phyloP scores from a whole-genome alignment of 352 stramenopile genomes.

The Pythium dissimile region DNA sequence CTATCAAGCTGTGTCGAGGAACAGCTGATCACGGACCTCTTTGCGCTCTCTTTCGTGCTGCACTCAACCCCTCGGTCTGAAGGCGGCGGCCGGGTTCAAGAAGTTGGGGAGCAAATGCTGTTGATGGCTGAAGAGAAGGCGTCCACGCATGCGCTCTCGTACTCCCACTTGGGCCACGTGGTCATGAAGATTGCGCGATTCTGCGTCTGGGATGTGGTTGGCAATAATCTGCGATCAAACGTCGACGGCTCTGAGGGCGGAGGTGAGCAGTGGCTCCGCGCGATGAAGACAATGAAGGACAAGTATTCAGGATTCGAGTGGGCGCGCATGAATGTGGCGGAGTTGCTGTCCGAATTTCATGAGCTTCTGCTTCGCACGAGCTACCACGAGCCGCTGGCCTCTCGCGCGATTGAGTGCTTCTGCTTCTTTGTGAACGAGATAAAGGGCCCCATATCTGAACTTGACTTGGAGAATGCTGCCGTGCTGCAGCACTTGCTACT shows the following conservation, averaged over 20 bases:
- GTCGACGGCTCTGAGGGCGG: background rate
- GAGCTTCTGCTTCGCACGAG: conserved; percentile 43
- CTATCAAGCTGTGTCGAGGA: conserved; percentile 29
- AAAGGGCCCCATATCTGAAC: conserved; percentile 31
- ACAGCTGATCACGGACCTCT: conserved; percentile 67
- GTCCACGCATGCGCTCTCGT: conserved; percentile 32
- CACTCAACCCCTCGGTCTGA: conserved; percentile 10
- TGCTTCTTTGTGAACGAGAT: conserved; percentile 54
- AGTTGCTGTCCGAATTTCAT: conserved; percentile 60
- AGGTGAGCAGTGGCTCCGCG: conserved; percentile 28
- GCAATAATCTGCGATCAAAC: conserved; percentile 3
- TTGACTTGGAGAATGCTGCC: background rate
- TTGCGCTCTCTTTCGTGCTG: conserved; percentile 65
- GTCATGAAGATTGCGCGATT: conserved; percentile 68
- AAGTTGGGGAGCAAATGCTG: conserved; percentile 41
- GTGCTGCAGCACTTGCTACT: conserved; percentile 68
- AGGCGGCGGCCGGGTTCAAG: conserved; percentile 6
- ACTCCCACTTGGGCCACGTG: conserved; percentile 59
- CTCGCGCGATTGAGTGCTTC: conserved; percentile 61
- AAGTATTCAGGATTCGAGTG: conserved; percentile 70
- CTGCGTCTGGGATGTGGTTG: conserved; percentile 47
- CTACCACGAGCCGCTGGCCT: conserved; percentile 40
- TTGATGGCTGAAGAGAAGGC: conserved; percentile 45
- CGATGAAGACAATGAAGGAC: conserved; percentile 59
- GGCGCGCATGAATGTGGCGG: conserved; percentile 53